These are phyloP conservation scores for Cryptococcus neoformans DNA, from an alignment of 1,284 basidiomycete species.

Conservation along the genomic window DNA sequence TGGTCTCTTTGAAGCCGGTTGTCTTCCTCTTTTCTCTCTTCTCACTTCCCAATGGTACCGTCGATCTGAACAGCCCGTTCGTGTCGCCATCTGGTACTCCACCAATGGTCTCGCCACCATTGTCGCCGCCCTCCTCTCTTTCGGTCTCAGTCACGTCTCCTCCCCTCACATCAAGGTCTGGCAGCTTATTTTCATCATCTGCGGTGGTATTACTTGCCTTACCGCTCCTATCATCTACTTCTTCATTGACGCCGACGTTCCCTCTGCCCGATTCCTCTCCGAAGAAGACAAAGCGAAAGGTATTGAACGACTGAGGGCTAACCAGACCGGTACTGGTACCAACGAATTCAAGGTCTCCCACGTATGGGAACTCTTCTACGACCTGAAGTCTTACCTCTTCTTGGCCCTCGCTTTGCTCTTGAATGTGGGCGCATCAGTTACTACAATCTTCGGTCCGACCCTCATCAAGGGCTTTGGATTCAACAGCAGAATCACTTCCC, in stretches of 20 bases:
- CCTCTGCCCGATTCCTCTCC: conserved; percentile 44
- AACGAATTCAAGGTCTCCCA: conserved; percentile 48
- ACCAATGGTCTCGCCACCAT: conserved; percentile 47
- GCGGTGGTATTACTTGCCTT: conserved; percentile 29
- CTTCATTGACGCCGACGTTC: conserved; percentile 41
- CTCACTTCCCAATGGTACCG: conserved; percentile 50
- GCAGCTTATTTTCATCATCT: conserved; percentile 48
- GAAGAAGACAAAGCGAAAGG: conserved; percentile 46
- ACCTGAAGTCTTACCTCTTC: conserved; percentile 46
- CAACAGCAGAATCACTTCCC: conserved; percentile 28
- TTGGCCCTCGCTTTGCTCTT: conserved; percentile 39
- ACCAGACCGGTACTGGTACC: conserved; percentile 46
- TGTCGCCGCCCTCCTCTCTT: conserved; percentile 39
- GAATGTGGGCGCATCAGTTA: conserved; percentile 35
- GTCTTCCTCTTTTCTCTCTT: conserved; percentile 48
- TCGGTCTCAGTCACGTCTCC: conserved; percentile 39
- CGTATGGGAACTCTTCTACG: conserved; percentile 42
- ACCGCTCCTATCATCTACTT: conserved; percentile 42
- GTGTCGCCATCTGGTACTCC: conserved; percentile 46
- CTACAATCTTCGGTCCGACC: conserved; percentile 36
- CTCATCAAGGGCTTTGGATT: conserved; percentile 39
- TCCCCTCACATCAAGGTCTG: conserved; percentile 34
- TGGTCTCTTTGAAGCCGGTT: conserved; percentile 49
- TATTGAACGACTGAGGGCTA: conserved; percentile 49
- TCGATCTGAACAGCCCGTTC: conserved; percentile 45